A percentile compares a stretch with the other conserved stretches of the same genome.
Conservation (phyloP, 192 early-diverging fungal species). For the Umbelopsis vinacea region DNA sequence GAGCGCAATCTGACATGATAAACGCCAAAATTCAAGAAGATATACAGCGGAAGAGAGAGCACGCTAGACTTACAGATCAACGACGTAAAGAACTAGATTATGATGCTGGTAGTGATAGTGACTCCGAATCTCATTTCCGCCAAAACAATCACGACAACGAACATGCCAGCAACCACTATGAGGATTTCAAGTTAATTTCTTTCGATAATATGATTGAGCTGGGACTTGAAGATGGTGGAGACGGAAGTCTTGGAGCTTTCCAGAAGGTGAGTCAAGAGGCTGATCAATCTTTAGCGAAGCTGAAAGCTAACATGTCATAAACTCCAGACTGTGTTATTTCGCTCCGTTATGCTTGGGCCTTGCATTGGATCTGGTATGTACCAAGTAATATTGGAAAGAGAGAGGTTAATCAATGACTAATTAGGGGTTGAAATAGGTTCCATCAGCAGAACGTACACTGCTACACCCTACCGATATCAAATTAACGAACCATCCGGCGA, state of each 20-base stretch:
- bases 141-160: background rate
- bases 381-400: background rate
- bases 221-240: constrained; percentile 27
- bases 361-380: constrained; percentile 36
- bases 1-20: constrained; percentile 39
- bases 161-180: constrained; percentile 11
- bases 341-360: constrained; percentile 37
- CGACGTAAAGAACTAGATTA: constrained; percentile 27
- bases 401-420: background rate
- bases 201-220: constrained; percentile 39
- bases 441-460: constrained; percentile 45
- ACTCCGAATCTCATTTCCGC: constrained; percentile 17
- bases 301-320: background rate
- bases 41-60: constrained; percentile 32
- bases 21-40: constrained; percentile 39
- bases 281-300: background rate
- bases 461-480: constrained; percentile 5
- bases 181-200: constrained; percentile 28
- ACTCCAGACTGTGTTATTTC: constrained; percentile 36
- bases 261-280: constrained; percentile 23
- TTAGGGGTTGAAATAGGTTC: constrained; percentile 31
- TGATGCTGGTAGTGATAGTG: constrained; percentile 30
- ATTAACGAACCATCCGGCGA: constrained; percentile 31
- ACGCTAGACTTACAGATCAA: constrained; percentile 31
- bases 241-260: constrained; percentile 7